Percentiles rank a stretch among this genome's conserved stretches.
phyloP scores from a whole-genome alignment of 306 rosid species.

The Sophora flavescens region DNA sequence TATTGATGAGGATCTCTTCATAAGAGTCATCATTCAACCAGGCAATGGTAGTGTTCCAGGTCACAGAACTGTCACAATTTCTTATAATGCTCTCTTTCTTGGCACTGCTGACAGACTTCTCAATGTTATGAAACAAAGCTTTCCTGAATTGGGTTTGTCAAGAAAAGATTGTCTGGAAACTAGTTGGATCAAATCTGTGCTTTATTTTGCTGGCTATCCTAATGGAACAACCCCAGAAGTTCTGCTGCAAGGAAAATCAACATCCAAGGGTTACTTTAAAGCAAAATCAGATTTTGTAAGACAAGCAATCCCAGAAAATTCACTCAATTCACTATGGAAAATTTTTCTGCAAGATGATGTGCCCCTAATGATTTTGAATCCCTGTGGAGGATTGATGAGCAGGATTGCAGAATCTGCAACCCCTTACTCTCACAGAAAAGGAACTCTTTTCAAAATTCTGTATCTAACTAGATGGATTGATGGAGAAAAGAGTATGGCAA shows the following conservation, averaged over 20 bases:
- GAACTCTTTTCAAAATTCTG: conserved; percentile 54
- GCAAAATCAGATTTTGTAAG: conserved; percentile 75
- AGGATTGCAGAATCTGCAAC: conserved; percentile 57
- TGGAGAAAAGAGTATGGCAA: conserved; percentile 54
- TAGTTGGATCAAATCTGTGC: conserved; percentile 75
- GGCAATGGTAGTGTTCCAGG: conserved; percentile 44
- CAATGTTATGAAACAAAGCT: conserved; percentile 47
- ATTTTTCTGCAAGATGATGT: conserved; percentile 49
- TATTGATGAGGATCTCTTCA: conserved; percentile 59
- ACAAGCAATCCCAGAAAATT: conserved; percentile 55
- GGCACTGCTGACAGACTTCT: conserved; percentile 57
- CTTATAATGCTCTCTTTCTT: conserved; percentile 55
- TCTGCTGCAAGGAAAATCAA: conserved; percentile 56
- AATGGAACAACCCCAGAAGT: conserved; percentile 47
- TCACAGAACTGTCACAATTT: conserved; percentile 46
- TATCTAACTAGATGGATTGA: conserved; percentile 53
- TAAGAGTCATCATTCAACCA: conserved; percentile 49
- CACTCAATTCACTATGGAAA: conserved; percentile 57
- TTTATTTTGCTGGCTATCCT: conserved; percentile 55
- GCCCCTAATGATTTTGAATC: conserved; percentile 54
- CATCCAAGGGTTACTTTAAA: conserved; percentile 55
- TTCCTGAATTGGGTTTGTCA: conserved; percentile 70
- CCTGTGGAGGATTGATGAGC: conserved; percentile 73
- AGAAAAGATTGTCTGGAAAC: conserved; percentile 59
- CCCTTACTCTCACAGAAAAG: conserved; percentile 75